A percentile compares a stretch with the other conserved stretches of the same genome.
Evolutionary conservation across 78 protist species (phyloP).

Genomic region (Andalucia godoyi): DNA sequence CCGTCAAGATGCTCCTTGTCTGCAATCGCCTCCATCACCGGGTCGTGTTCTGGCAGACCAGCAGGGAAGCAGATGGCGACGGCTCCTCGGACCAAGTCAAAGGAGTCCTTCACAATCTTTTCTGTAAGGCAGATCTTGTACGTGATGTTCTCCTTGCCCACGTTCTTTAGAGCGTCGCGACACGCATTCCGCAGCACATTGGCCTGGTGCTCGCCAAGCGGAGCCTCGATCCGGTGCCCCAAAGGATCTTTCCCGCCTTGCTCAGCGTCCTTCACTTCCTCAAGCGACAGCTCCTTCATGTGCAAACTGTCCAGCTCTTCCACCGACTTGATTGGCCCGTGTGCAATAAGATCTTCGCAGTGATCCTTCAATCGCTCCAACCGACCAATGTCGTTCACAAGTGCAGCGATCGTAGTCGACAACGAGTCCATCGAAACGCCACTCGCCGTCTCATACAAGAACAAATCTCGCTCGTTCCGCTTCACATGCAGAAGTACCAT

Average conservation of each 20-base stretch:
- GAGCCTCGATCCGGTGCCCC: too few relatives aligned
- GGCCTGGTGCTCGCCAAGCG: too few relatives aligned
- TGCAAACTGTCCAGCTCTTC: neutral
- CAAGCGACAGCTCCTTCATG: neutral
- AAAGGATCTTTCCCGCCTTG: too few relatives aligned
- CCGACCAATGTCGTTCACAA: neutral
- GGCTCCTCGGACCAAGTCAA: neutral
- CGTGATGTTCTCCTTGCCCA: too few relatives aligned
- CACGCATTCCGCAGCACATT: too few relatives aligned
- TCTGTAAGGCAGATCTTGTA: too few relatives aligned
- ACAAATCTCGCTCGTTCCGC: neutral
- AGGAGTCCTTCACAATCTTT: too few relatives aligned
- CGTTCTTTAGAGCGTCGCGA: too few relatives aligned
- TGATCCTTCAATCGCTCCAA: neutral
- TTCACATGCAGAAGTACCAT: constrained; percentile 1
- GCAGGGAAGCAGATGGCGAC: neutral
- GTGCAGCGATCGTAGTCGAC: neutral
- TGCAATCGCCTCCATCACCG: neutral
- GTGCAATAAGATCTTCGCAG: neutral
- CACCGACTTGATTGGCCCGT: neutral
- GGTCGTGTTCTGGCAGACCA: neutral
- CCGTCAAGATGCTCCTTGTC: neutral
- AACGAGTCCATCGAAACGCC: neutral
- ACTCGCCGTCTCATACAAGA: neutral
- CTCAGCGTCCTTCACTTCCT: too few relatives aligned